Percentiles rank a stretch among this genome's conserved stretches.
Conservation (phyloP, 2,329 filamentous ascomycete genomes). For the Xenoacremonium recifei region DNA sequence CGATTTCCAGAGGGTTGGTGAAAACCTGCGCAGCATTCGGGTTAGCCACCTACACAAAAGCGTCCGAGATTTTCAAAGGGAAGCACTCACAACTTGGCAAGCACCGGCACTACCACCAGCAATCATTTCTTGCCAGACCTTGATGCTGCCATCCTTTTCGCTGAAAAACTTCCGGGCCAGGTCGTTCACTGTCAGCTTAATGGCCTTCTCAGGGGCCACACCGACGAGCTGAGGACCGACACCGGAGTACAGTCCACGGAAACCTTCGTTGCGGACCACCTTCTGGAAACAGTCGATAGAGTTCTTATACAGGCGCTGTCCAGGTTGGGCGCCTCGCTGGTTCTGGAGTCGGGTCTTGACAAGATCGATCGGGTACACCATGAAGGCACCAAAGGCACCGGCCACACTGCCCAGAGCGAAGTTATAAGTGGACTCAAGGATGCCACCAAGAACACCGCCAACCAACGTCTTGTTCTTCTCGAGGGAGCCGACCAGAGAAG, state of each 20-base stretch:
- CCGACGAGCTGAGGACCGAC: conserved; percentile 93
- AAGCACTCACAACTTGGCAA: conserved; percentile 84
- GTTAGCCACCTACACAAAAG: too few relatives aligned
- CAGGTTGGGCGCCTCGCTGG: conserved; percentile 79
- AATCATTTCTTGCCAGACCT: conserved; percentile 69
- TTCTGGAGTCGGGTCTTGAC: conserved; percentile 99
- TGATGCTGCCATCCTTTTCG: conserved; percentile 74
- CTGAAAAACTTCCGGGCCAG: conserved; percentile 76
- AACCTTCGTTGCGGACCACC: conserved; percentile 88
- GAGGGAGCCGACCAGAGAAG: conserved; percentile 28
- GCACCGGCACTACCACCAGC: conserved; percentile 87
- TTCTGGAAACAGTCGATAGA: conserved; percentile 93
- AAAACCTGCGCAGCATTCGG: conserved; percentile 67
- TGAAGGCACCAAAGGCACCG: conserved; percentile 96
- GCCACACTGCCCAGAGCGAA: conserved; percentile 87
- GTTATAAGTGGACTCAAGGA: conserved; percentile 76
- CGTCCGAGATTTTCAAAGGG: too few relatives aligned
- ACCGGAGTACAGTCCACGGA: conserved; percentile 88
- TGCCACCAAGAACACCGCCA: conserved; percentile 52
- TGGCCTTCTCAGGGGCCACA: conserved; percentile 98
- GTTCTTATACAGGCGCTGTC: conserved; percentile 93
- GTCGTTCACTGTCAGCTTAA: conserved; percentile 98
- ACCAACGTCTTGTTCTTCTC: conserved; percentile 27
- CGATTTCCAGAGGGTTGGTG: conserved; percentile 96
- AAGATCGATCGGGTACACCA: conserved; percentile 98